Base-by-base conservation (phyloP, 2,329 filamentous ascomycete species). In the Neophaeococcomyces mojaviensis region DNA sequence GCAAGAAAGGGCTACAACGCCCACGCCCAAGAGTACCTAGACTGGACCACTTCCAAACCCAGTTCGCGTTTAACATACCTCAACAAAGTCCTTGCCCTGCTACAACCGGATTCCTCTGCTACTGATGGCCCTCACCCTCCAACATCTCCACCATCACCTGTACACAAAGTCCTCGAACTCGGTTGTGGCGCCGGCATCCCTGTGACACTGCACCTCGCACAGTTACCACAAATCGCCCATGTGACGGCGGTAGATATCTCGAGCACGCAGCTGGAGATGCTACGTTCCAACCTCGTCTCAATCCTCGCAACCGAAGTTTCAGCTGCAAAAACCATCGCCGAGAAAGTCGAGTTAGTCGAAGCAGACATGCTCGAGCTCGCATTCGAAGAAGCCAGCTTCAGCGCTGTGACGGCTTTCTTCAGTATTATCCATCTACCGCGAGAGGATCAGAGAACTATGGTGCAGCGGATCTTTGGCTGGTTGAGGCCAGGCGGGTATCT, bases 351-450 rank as follows among this genome's bases (percentile, higher is more conserved):
- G 5, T 54, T 67, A 1, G 48, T 64, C 2, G 51, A 61, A 13
- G 67, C 64, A 2, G 69, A 73, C 44, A 73, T 73, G 70, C 59
- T 65, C 47, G 50, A 47, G 0, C 57, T 73, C 1, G 44, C 57
- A 1, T 69, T 71, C 48, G 48, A 46, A 0, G 47, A 51, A 0
- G 57, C 36, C 0, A 61, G 62, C 0, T 65, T 79, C 46, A 68
- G 77, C 47, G 73, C 69, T 3, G 66, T 77, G 1, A 53, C 73
- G 1, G 76, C 62, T 0, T 69, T 79, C 54, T 79, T 77, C 59
- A 75, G 70, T 28, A 58, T 80, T 42, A 71, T 78, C 42, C 77
- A 79, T 52, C 65, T 80, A 4, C 73, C 75, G 1, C 65, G 68
- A 4, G 59, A 61, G 1, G 74, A 79, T 55, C 76, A 79, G 59